phyloP scores from a whole-genome alignment of 345 rosid genomes.

The Cardamine resedifolia region DNA sequence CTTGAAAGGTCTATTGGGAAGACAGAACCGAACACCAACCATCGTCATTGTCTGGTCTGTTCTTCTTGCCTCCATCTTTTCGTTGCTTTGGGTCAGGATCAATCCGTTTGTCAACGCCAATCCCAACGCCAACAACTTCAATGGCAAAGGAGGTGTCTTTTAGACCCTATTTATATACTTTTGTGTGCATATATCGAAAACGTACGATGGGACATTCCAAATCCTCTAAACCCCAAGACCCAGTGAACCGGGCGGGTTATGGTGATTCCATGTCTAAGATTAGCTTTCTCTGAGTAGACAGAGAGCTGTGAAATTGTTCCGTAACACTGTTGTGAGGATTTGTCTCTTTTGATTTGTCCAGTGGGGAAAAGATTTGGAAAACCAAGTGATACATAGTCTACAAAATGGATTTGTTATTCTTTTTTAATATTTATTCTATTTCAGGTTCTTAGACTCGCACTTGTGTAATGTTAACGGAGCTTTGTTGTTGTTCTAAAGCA shows the following conservation, averaged over 20 bases:
- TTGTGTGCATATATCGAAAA: constrained; percentile 32
- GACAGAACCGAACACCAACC: constrained; percentile 96
- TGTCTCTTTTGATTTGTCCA: not conserved
- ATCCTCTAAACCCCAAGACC: not conserved
- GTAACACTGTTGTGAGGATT: constrained; percentile 21
- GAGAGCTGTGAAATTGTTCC: constrained; percentile 18
- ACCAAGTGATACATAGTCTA: constrained; percentile 27
- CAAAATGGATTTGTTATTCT: constrained; percentile 20
- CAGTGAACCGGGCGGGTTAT: not conserved
- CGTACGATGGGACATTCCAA: constrained; percentile 14
- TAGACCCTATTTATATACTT: constrained; percentile 33
- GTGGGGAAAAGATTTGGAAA: constrained; percentile 16
- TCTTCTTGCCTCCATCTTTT: constrained; percentile 96
- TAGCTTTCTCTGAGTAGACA: constrained; percentile 26
- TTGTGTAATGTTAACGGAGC: constrained; percentile 19
- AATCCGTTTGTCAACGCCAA: constrained; percentile 72
- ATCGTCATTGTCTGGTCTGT: constrained; percentile 98
- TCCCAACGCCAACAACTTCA: constrained; percentile 48
- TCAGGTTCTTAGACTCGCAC: constrained; percentile 5
- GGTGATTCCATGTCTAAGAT: constrained; percentile 7
- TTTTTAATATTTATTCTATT: constrained; percentile 5
- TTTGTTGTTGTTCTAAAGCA: constrained; percentile 12
- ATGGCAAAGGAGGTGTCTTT: constrained; percentile 70
- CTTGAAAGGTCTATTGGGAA: constrained; percentile 95
- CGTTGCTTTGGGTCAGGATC: constrained; percentile 96